Evolutionary conservation across 495 filamentous ascomycete genomes (phyloP).

Genomic region (Hyphodiscus hymeniophilus): DNA sequence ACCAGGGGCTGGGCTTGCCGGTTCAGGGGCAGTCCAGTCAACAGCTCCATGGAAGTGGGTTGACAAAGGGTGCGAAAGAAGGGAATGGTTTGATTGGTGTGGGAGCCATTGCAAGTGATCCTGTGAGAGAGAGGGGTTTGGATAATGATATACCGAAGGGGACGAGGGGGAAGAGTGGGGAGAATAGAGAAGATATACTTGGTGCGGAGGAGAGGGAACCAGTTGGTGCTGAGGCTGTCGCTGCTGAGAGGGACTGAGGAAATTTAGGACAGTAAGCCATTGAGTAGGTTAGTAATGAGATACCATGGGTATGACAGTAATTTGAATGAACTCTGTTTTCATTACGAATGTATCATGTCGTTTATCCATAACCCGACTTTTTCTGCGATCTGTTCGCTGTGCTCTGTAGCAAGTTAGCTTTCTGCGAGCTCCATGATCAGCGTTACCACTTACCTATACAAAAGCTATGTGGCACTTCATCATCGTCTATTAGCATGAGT

Average conservation of each 20-base stretch:
- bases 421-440: background rate
- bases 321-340: too few species aligned
- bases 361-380: slow-evolving; percentile 55
- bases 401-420: slow-evolving; percentile 31
- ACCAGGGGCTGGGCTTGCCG: slow-evolving; percentile 54
- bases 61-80: slow-evolving; percentile 47
- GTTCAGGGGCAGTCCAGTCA: slow-evolving; percentile 49
- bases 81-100: slow-evolving; percentile 45
- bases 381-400: slow-evolving; percentile 56
- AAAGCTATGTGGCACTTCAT: slow-evolving; percentile 71
- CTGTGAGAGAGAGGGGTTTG: slow-evolving; percentile 28
- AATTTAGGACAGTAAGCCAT: too few species aligned
- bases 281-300: too few species aligned
- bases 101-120: slow-evolving; percentile 29
- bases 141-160: slow-evolving; percentile 32
- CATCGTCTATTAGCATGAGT: slow-evolving; percentile 64
- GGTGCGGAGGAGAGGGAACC: slow-evolving; percentile 39
- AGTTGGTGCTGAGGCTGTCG: slow-evolving; percentile 37
- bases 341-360: slow-evolving; percentile 33
- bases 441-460: slow-evolving; percentile 54
- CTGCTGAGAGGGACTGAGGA: slow-evolving; percentile 29
- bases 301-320: too few species aligned
- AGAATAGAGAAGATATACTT: slow-evolving; percentile 19
- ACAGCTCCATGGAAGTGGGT: slow-evolving; percentile 48
- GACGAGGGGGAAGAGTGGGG: slow-evolving; percentile 26